phyloP scores from a whole-genome alignment of 495 filamentous ascomycete species.

The Podospora comata region DNA sequence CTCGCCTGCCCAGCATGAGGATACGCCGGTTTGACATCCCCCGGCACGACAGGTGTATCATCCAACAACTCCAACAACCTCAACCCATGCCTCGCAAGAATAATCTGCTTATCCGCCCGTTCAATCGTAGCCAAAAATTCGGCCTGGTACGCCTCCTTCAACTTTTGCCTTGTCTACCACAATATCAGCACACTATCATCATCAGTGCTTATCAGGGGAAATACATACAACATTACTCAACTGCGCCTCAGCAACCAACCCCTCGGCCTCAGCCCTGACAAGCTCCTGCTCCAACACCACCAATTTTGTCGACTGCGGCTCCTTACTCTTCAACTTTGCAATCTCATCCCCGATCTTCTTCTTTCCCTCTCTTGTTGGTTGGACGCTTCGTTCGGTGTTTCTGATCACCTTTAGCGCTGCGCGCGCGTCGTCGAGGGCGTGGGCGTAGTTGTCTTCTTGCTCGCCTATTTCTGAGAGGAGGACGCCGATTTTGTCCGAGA shows the following conservation, averaged over 20 bases:
- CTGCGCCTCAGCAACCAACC: slow-evolving; percentile 92
- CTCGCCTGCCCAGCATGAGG: slow-evolving; percentile 61
- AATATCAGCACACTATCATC: slow-evolving; percentile 15
- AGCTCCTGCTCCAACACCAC: slow-evolving; percentile 91
- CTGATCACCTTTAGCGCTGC: slow-evolving; percentile 80
- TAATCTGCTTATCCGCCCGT: slow-evolving; percentile 91
- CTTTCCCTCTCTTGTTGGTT: slow-evolving; percentile 82
- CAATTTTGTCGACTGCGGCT: slow-evolving; percentile 72
- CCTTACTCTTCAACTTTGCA: slow-evolving; percentile 80
- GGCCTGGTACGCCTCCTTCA: slow-evolving; percentile 87
- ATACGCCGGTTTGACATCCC: slow-evolving; percentile 68
- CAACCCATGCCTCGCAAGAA: slow-evolving; percentile 84
- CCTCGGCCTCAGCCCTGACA: slow-evolving; percentile 91
- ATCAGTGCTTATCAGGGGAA: not conserved
- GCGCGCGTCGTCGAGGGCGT: slow-evolving; percentile 80
- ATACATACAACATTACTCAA: slow-evolving; percentile 79
- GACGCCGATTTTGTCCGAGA: slow-evolving; percentile 92
- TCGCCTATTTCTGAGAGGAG: slow-evolving; percentile 86
- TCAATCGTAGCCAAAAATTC: slow-evolving; percentile 88
- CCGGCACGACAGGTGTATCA: slow-evolving; percentile 84
- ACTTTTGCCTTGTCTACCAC: slow-evolving; percentile 78
- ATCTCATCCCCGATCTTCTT: slow-evolving; percentile 88
- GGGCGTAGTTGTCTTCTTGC: slow-evolving; percentile 84
- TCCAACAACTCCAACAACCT: slow-evolving; percentile 85
- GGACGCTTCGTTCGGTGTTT: slow-evolving; percentile 89